These are phyloP conservation scores for Rhodotorula sp. DNA, from an alignment of 1,284 basidiomycete species.

Conservation along the genomic window DNA sequence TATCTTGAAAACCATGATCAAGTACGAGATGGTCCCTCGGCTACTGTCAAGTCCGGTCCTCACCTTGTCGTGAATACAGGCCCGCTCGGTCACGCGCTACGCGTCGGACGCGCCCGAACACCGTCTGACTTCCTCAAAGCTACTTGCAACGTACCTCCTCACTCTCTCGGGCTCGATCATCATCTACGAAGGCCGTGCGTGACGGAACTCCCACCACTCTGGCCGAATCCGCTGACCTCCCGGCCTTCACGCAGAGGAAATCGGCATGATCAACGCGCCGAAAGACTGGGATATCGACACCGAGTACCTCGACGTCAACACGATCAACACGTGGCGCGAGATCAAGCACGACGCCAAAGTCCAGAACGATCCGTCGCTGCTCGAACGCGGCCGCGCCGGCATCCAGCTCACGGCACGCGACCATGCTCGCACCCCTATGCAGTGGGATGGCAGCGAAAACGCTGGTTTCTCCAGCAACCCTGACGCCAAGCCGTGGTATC, in stretches of 20 bases:
- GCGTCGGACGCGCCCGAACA: conserved; percentile 63
- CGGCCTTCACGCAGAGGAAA: conserved; percentile 55
- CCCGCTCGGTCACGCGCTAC: conserved; percentile 60
- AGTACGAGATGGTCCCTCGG: conserved; percentile 53
- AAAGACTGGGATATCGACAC: conserved; percentile 63
- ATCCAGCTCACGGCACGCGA: conserved; percentile 68
- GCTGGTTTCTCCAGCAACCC: conserved; percentile 65
- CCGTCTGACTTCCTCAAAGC: conserved; percentile 62
- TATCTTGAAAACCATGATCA: conserved; percentile 66
- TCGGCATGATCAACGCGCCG: conserved; percentile 70
- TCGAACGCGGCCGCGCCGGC: conserved; percentile 58
- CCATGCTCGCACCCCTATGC: conserved; percentile 66
- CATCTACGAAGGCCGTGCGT: conserved; percentile 63
- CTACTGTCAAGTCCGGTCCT: not conserved
- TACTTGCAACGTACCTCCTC: conserved; percentile 64
- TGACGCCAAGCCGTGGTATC: conserved; percentile 66
- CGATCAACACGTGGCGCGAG: conserved; percentile 46
- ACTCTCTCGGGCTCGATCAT: conserved; percentile 68
- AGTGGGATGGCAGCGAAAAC: conserved; percentile 60
- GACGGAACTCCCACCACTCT: not conserved
- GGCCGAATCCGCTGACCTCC: not conserved
- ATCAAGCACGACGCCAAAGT: conserved; percentile 51
- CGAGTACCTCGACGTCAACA: conserved; percentile 51
- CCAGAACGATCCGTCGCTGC: conserved; percentile 60
- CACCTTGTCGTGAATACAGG: conserved; percentile 58